A percentile compares a stretch with the other conserved stretches of the same genome.
phyloP scores from a whole-genome alignment of 2,329 filamentous ascomycete genomes.

The Neofusicoccum umdonicola region DNA sequence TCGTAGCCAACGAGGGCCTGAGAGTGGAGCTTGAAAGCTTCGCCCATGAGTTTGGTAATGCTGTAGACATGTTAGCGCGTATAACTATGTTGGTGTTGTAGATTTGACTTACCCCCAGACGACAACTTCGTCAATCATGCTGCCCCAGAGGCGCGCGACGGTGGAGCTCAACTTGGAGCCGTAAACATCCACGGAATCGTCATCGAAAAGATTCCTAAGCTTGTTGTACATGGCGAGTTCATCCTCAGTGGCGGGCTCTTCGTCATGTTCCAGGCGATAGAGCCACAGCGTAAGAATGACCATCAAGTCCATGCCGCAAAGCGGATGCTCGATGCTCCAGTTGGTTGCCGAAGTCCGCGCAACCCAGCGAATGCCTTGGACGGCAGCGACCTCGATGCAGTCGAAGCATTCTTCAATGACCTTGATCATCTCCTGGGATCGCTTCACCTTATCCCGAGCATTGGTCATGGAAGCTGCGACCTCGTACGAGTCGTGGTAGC shows the following conservation, averaged over 20 bases:
- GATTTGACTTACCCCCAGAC: constrained; percentile 88
- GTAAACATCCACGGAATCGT: constrained; percentile 80
- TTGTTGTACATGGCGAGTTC: constrained; percentile 90
- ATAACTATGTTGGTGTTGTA: not conserved
- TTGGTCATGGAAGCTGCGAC: constrained; percentile 96
- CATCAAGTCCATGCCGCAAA: constrained; percentile 95
- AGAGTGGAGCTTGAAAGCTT: constrained; percentile 94
- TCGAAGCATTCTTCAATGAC: constrained; percentile 97
- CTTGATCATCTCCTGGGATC: constrained; percentile 96
- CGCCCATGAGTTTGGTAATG: constrained; percentile 93
- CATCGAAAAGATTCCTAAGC: constrained; percentile 83
- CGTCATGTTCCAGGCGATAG: constrained; percentile 98
- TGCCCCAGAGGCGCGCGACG: constrained; percentile 92
- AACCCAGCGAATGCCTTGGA: constrained; percentile 95
- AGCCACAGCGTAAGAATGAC: constrained; percentile 97
- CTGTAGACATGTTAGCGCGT: constrained; percentile 54
- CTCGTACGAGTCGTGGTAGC: constrained; percentile 96
- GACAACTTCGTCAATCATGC: constrained; percentile 97
- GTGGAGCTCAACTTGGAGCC: constrained; percentile 88
- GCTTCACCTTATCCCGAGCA: constrained; percentile 88
- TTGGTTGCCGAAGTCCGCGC: constrained; percentile 97
- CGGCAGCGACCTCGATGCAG: constrained; percentile 92
- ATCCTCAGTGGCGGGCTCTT: constrained; percentile 81
- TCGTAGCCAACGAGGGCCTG: constrained; percentile 94
- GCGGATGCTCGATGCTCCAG: constrained; percentile 97